These are phyloP conservation scores for Inga laurina DNA, from an alignment of 306 rosid genomes.

Conservation along the genomic window DNA sequence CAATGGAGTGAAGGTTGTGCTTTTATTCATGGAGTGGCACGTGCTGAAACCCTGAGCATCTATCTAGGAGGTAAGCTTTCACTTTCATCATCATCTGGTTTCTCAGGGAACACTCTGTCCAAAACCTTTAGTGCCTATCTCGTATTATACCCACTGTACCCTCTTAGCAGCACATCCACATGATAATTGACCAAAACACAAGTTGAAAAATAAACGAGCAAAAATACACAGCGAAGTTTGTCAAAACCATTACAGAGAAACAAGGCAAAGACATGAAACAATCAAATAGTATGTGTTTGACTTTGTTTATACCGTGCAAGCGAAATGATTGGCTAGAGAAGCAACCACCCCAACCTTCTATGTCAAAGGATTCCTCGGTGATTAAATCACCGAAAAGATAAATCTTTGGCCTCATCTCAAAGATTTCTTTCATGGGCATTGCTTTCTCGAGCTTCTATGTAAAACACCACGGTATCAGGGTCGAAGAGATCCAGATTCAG, in stretches of 20 bases:
- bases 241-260: not conserved
- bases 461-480: not conserved
- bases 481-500: not conserved
- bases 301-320: conserved; percentile 53
- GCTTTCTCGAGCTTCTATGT: not conserved
- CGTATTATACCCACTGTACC: conserved; percentile 87
- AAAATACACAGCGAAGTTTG: not conserved
- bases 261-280: not conserved
- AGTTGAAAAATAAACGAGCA: not conserved
- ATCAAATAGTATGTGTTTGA: not conserved
- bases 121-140: conserved; percentile 77
- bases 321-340: conserved; percentile 72
- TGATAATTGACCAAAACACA: not conserved
- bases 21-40: conserved; percentile 72
- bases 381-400: conserved; percentile 38
- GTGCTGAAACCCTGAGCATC: conserved; percentile 70
- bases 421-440: not conserved
- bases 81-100: conserved; percentile 28
- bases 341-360: conserved; percentile 83
- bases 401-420: too few relatives aligned
- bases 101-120: conserved; percentile 57
- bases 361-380: conserved; percentile 63
- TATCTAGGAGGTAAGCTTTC: conserved; percentile 63
- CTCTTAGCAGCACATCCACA: not conserved
- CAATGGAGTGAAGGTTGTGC: conserved; percentile 60